Evolutionary conservation across 164 flowering plant species (phyloP).

Genomic region (Brasenia schreberi): DNA sequence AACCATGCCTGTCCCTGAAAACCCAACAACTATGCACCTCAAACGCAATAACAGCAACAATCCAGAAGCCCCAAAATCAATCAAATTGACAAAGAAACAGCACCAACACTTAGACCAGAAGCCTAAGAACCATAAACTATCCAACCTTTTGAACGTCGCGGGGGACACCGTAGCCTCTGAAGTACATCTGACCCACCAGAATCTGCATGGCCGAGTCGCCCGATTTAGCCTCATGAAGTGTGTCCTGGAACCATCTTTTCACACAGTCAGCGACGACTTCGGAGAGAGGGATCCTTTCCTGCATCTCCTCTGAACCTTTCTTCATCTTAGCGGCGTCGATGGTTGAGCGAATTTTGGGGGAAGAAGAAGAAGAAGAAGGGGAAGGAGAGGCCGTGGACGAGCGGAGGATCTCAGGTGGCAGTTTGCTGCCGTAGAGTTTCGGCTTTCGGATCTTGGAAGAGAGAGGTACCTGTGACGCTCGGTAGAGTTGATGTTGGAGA

Average conservation of each 20-base stretch:
- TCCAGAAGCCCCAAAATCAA: not conserved
- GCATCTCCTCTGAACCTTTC: not conserved
- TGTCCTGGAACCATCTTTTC: conserved; percentile 73
- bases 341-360: not conserved
- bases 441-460: not conserved
- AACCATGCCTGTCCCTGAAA: conserved; percentile 75
- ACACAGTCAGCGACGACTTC: conserved; percentile 69
- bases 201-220: conserved; percentile 80
- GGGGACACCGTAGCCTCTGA: conserved; percentile 72
- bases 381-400: not conserved
- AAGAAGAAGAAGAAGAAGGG: not conserved
- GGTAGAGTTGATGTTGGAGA: not conserved
- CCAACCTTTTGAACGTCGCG: conserved; percentile 50
- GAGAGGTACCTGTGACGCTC: not conserved
- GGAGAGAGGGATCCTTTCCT: conserved; percentile 32
- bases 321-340: not conserved
- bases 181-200: conserved; percentile 89
- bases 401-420: not conserved
- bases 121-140: not conserved
- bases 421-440: not conserved
- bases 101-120: not conserved
- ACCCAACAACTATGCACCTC: not conserved
- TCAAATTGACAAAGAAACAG: not conserved
- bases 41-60: not conserved
- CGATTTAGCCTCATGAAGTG: conserved; percentile 76